Evolutionary conservation across 805 yeast genomes (phyloP).

Genomic region (Saturnispora mendoncae): DNA sequence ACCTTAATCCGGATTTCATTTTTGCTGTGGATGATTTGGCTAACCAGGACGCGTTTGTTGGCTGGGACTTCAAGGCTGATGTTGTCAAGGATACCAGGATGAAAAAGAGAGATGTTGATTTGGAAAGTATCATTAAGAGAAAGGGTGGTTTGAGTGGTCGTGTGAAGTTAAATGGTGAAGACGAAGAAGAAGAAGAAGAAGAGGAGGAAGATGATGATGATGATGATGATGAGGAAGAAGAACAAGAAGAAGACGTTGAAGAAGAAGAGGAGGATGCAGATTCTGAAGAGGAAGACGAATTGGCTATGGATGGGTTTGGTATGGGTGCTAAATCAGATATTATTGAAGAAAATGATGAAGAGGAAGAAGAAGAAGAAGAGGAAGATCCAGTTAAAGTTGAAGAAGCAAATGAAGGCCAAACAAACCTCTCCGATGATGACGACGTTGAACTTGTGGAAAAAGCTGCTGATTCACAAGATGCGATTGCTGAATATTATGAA

Average conservation of each 20-base stretch:
- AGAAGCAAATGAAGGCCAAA: constrained; percentile 23
- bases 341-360: constrained; percentile 21
- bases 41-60: constrained; percentile 41
- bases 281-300: constrained; percentile 28
- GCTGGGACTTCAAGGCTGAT: constrained; percentile 76
- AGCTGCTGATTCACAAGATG: constrained; percentile 65
- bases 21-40: constrained; percentile 46
- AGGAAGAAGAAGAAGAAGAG: constrained; percentile 25
- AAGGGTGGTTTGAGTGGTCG: constrained; percentile 55
- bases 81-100: constrained; percentile 11
- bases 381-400: constrained; percentile 28
- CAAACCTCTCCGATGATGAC: constrained; percentile 21
- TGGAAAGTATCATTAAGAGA: constrained; percentile 78
- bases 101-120: constrained; percentile 58
- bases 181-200: constrained; percentile 28
- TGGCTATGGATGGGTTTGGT: constrained; percentile 36
- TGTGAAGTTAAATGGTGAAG: constrained; percentile 26
- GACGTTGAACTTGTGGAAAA: constrained; percentile 30
- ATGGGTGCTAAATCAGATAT: constrained; percentile 28
- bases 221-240: constrained; percentile 30
- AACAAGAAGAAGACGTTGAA: constrained; percentile 20
- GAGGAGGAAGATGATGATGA: constrained; percentile 29
- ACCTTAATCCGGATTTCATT: constrained; percentile 63
- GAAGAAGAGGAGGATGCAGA: constrained; percentile 23
- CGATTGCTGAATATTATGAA: constrained; percentile 71